Conservation (phyloP, 108 stramenopile species). For the Nitzschia putrida region DNA sequence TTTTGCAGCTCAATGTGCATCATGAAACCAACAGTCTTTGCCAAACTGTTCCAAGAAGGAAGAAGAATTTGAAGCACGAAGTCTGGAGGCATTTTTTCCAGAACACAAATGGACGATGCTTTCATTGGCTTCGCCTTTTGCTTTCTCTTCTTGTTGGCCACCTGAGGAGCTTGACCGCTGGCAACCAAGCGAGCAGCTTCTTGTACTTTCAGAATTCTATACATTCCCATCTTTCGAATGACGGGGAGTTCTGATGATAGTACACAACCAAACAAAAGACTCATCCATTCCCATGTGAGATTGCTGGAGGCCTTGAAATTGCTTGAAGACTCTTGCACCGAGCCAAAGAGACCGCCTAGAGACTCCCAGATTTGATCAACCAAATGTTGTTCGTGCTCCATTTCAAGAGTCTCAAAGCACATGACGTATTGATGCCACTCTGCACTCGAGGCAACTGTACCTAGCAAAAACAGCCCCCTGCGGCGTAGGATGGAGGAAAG, state of each 20-base stretch:
- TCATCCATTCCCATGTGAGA: constrained; percentile 67
- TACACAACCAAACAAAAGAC: constrained; percentile 56
- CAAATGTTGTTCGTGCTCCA: constrained; percentile 82
- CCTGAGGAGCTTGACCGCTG: constrained; percentile 8
- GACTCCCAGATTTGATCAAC: constrained; percentile 84
- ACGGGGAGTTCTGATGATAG: constrained; percentile 65
- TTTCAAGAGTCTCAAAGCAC: constrained; percentile 79
- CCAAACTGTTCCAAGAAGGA: constrained; percentile 69
- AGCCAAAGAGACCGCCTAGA: constrained; percentile 48
- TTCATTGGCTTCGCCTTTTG: constrained; percentile 12
- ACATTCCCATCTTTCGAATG: constrained; percentile 73
- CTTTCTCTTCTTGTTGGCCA: constrained; percentile 11
- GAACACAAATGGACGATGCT: background rate
- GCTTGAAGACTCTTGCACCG: background rate
- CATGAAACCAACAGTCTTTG: constrained; percentile 59
- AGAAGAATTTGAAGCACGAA: constrained; percentile 66
- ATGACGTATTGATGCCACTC: constrained; percentile 74
- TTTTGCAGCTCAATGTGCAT: constrained; percentile 51
- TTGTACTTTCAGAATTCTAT: constrained; percentile 61
- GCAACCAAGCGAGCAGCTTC: constrained; percentile 31
- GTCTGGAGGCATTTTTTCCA: constrained; percentile 10
- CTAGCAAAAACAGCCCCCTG: constrained; percentile 61
- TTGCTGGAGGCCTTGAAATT: background rate
- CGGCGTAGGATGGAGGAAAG: constrained; percentile 54
- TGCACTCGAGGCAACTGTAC: constrained; percentile 41